Conservation (phyloP, 2,329 filamentous ascomycete species). For the Teratosphaeria gauchensis region DNA sequence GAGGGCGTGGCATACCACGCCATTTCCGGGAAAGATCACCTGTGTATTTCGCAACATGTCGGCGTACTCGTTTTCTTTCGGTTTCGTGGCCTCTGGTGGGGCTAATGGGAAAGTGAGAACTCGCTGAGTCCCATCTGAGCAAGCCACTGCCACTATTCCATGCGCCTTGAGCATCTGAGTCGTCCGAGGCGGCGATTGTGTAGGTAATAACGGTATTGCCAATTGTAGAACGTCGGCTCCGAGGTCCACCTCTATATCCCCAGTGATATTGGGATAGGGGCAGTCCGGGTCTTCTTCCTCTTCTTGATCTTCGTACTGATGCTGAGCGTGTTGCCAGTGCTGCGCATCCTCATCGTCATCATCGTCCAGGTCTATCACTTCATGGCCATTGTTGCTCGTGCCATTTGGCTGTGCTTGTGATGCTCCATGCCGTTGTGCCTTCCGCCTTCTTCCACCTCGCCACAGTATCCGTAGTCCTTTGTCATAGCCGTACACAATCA, state of each 20-base stretch:
- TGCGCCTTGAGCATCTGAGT: slow-evolving; percentile 24
- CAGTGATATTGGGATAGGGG: slow-evolving; percentile 45
- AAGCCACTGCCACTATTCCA: slow-evolving; percentile 44
- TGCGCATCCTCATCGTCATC: slow-evolving; percentile 44
- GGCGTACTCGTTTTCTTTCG: neutral
- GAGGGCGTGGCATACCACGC: neutral
- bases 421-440: neutral
- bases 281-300: slow-evolving; percentile 49
- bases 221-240: slow-evolving; percentile 45
- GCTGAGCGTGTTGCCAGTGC: slow-evolving; percentile 7
- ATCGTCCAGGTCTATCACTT: slow-evolving; percentile 46
- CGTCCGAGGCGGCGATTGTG: neutral
- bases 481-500: slow-evolving; percentile 52
- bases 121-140: slow-evolving; percentile 43
- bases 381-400: slow-evolving; percentile 25
- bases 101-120: slow-evolving; percentile 5
- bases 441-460: slow-evolving; percentile 43
- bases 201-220: slow-evolving; percentile 33
- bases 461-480: slow-evolving; percentile 50
- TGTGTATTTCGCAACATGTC: neutral
- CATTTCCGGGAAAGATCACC: neutral
- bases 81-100: neutral
- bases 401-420: slow-evolving; percentile 2
- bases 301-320: slow-evolving; percentile 46
- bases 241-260: slow-evolving; percentile 46